Evolutionary conservation across 2,329 filamentous ascomycete genomes (phyloP), one percentile per base, ranked within the genome.

Genomic region (Elsinoe australis): DNA sequence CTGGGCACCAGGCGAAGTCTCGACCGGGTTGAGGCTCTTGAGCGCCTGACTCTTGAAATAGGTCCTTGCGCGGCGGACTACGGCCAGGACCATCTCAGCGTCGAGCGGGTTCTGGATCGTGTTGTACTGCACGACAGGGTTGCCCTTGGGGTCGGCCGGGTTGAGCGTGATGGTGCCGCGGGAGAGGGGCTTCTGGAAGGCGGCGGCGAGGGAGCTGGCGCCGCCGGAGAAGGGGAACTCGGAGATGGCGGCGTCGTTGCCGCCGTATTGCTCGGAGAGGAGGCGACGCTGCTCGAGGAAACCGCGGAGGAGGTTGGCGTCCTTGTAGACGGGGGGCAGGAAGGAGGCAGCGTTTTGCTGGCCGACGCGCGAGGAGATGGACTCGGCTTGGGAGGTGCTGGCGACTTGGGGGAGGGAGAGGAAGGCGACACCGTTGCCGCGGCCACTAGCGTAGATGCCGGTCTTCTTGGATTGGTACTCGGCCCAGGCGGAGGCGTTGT

Each of bases 161-260:
- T 67, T 58, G 42, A 68, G 55, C 2, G 58, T 62, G 45, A 68
- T 58, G 12, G 62, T 64, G 17, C 67, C 67, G 32, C 67, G 64
- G 18, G 56, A 59, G 10, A 67, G 56, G 1, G 53, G 66, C 47
- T 65, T 64, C 47, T 67, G 56, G 9, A 67, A 52, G 5, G 57
- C 56, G 32, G 61, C 51, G 18, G 54, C 55, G 9, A 61, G 45
- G 33, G 29, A 49, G 33, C 44, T 34, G 14, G 8, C 18, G 39
- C 47, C 49, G 29, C 51, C 52, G 21, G 50, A 49, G 52, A 55
- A 53, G n/a, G 53, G 52, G 24, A 54, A 36, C 38, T 56, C 52
- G 47, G 51, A 53, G 18, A 52, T 41, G 7, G 55, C 53, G 10
- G 47, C 41, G 36, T 55, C 41, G 33, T 18, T 38, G 3, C 45